A percentile compares a stretch with the other conserved stretches of the same genome.
phyloP scores from a whole-genome alignment of 2,329 filamentous ascomycete genomes.

The Fusarium domesticum region DNA sequence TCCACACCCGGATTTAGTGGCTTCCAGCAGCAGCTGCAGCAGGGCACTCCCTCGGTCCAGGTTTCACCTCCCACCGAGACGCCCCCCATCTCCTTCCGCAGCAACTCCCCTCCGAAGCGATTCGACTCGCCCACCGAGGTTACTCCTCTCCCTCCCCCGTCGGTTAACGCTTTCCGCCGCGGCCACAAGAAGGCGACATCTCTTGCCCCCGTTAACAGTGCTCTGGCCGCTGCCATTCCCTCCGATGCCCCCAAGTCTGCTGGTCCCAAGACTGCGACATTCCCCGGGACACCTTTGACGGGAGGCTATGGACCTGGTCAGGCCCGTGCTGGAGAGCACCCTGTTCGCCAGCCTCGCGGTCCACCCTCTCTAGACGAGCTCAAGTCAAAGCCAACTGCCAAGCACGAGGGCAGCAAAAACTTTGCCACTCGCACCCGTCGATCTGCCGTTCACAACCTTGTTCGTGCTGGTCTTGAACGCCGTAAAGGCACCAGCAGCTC shows the following conservation, averaged over 20 bases:
- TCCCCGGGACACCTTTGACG: constrained; percentile 76
- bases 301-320: constrained; percentile 92
- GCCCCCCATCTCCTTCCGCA: constrained; percentile 52
- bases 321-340: constrained; percentile 89
- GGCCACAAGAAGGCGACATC: constrained; percentile 90
- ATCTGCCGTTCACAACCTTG: constrained; percentile 85
- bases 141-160: constrained; percentile 76
- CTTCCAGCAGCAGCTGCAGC: constrained; percentile 43
- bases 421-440: constrained; percentile 91
- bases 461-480: constrained; percentile 83
- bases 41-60: constrained; percentile 69
- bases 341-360: constrained; percentile 85
- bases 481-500: constrained; percentile 72
- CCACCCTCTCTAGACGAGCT: constrained; percentile 92
- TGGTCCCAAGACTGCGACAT: constrained; percentile 73
- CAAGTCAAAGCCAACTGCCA: constrained; percentile 82
- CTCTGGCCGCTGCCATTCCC: constrained; percentile 43
- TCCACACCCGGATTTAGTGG: constrained; percentile 34
- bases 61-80: constrained; percentile 75
- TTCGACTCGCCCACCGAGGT: constrained; percentile 66
- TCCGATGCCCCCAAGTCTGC: constrained; percentile 53
- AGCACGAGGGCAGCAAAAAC: constrained; percentile 95
- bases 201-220: constrained; percentile 58
- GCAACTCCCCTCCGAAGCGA: constrained; percentile 63
- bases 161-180: constrained; percentile 87